Evolutionary conservation across 805 yeast species (phyloP), one percentile per base, ranked within the genome.

Genomic region (Komagataella ulmi): DNA sequence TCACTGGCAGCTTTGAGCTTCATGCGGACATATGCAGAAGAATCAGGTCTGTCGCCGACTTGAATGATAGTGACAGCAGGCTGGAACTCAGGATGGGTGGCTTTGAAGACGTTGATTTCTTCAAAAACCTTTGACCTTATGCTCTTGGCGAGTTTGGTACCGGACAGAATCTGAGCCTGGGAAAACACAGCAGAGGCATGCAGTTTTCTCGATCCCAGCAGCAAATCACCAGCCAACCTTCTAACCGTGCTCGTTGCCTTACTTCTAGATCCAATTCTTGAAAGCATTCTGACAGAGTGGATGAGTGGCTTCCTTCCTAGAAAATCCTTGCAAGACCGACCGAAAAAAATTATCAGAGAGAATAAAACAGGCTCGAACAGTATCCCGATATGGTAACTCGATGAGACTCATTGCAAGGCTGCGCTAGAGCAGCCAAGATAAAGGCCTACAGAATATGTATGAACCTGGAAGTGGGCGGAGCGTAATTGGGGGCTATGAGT

Each of bases 1-100:
- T 81, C 87, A 52, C 73, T 71, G 24, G 91, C 86, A 8, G 93
- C 91, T 64, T 81, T 83, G 54, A 83, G 67, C 65, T 86, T 86
- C 88, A 84, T 85, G 56, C 80, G 76, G 48, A 86, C 90, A 65
- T 86, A 86, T 3, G 88, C 83, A n/a, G 84, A 71, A 10, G 93
- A 85, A 61, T 86, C 95, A 19, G 83, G 84, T 65, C 91, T 74
- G 23, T 71, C 69, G 52, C 95, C 95, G 19, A 86, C 85, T 68
- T 86, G 95, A 56, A 86, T 72, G 56, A 86, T 85, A 54, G 81
- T 72, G 61, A 86, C 70, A 46, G 72, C 74, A 30, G 95, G 93
- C 56, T 71, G 69, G 65, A 85, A 85, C 49, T 70, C 71, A 14
- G 81, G 75, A 56, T 76, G 71, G 40, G 67, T 63, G 8, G 65